Evolutionary conservation across 257 asterid genomes (phyloP), one percentile per base, ranked within the genome.

Genomic region (Solanum piurae): DNA sequence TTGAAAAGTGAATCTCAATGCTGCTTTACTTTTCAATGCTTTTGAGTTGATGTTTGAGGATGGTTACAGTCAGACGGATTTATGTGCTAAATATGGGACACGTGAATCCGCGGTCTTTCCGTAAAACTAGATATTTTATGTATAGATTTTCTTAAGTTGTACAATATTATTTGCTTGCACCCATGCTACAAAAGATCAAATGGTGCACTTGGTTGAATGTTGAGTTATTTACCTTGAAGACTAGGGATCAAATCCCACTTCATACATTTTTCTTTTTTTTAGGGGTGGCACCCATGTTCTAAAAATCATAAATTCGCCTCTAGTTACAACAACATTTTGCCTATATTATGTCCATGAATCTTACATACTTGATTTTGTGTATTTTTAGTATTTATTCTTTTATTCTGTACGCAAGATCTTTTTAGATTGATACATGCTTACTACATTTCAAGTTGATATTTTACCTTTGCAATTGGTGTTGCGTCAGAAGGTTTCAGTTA

Each of bases 401-500:
- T 29, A 31, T 82, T 82, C 71, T 49, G 71, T 10, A 20, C 44
- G 7, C 86, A 49, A 9, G 18, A 3, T 82, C 29, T 49, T 82
- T 80, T 82, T 10, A 49, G 23, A 46, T 49, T 82, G 71, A 82
- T 38, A 80, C 42, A 2, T 46, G 85, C 27, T 68, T 80, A 46
- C 42, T 82, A 5, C 69, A 82, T 73, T 49, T 73, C 74, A 86
- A 86, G 55, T 86, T 42, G 82, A 55, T 34, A 14, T n/a, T 37
- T 87, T 52, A 87, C 73, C 38, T 86, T 86, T 88, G 79, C 84
- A 84, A 66, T 58, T 89, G 88, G 8, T 84, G 87, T 86, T 89
- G 73, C 87, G 88, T 89, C 93, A 90, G 98, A 96, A 94, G 93
- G 91, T 91, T 58, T 90, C 98, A 77, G 87, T 77, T 75, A 90